These are phyloP conservation scores for Cystobasidium ongulense DNA, from an alignment of 768 basidiomycete genomes.

Conservation along the genomic window DNA sequence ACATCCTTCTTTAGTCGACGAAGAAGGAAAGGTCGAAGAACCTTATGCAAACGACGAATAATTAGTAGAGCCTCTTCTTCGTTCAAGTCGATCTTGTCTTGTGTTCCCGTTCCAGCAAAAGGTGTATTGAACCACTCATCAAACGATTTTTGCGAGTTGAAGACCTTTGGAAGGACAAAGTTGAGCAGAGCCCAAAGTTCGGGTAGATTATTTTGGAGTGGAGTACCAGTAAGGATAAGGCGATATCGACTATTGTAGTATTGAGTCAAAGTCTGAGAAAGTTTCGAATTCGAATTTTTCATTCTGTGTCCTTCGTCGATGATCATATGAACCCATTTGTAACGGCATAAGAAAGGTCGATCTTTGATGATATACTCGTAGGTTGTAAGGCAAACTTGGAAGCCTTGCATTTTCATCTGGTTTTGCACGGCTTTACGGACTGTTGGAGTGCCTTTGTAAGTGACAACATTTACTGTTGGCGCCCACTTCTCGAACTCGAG, in stretches of 20 bases:
- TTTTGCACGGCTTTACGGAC: constrained; percentile 68
- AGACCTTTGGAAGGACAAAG: constrained; percentile 94
- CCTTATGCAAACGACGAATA: constrained; percentile 69
- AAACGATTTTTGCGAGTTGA: constrained; percentile 98
- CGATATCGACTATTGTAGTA: constrained; percentile 74
- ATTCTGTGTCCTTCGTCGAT: constrained; percentile 92
- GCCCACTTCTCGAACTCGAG: constrained; percentile 49
- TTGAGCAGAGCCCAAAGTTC: constrained; percentile 95
- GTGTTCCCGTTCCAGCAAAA: constrained; percentile 93
- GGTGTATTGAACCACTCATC: constrained; percentile 99
- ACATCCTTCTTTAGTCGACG: constrained; percentile 89
- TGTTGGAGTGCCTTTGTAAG: constrained; percentile 81
- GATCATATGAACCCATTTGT: constrained; percentile 75
- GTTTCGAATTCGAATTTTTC: constrained; percentile 84
- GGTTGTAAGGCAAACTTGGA: constrained; percentile 52
- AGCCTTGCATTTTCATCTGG: constrained; percentile 37
- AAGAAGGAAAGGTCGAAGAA: constrained; percentile 91
- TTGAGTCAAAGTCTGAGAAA: constrained; percentile 53
- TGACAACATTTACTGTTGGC: constrained; percentile 59
- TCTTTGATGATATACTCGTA: constrained; percentile 55
- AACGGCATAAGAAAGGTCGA: constrained; percentile 36
- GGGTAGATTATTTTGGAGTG: constrained; percentile 88
- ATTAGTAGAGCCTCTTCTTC: constrained; percentile 99
- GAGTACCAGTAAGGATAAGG: constrained; percentile 93
- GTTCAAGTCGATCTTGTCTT: constrained; percentile 96